phyloP scores from a whole-genome alignment of 768 basidiomycete genomes.

The Postia placenta region DNA sequence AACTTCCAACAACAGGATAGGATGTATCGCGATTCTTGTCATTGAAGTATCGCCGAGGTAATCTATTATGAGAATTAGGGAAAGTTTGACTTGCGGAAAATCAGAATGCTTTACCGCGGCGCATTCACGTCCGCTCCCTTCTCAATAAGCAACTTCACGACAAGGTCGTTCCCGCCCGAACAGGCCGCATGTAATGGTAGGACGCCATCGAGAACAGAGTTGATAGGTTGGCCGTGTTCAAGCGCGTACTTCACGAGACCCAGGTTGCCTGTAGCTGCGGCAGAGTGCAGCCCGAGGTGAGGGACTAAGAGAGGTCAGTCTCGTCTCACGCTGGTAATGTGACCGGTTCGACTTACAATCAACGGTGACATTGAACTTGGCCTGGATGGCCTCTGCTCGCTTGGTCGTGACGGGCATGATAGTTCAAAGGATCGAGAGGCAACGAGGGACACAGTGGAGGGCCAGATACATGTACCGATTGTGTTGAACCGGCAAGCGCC shows the following conservation, averaged over 20 bases:
- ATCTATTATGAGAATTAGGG: slow-evolving; percentile 30
- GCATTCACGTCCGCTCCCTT: slow-evolving; percentile 98
- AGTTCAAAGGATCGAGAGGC: not conserved
- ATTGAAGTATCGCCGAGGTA: slow-evolving; percentile 69
- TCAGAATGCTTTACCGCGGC: slow-evolving; percentile 53
- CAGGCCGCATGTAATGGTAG: slow-evolving; percentile 95
- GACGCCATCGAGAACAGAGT: slow-evolving; percentile 92
- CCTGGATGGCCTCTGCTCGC: slow-evolving; percentile 29
- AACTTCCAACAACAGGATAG: slow-evolving; percentile 68
- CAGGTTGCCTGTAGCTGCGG: slow-evolving; percentile 80
- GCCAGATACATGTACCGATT: not conserved
- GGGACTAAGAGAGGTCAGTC: slow-evolving; percentile 43
- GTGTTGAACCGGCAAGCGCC: not conserved
- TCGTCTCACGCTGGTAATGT: not conserved
- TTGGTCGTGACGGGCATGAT: slow-evolving; percentile 32
- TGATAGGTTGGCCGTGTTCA: slow-evolving; percentile 91
- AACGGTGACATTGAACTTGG: slow-evolving; percentile 47
- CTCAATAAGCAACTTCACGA: slow-evolving; percentile 86
- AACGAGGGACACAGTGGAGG: not conserved
- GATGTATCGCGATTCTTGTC: slow-evolving; percentile 61
- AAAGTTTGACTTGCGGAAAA: slow-evolving; percentile 3
- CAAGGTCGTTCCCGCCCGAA: slow-evolving; percentile 82
- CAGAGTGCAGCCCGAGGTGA: slow-evolving; percentile 70
- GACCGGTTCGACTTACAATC: slow-evolving; percentile 35
- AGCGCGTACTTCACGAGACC: slow-evolving; percentile 92